Evolutionary conservation across 1,284 basidiomycete genomes (phyloP), one percentile per base, ranked within the genome.

Genomic region (Ceratobasidium sp.): DNA sequence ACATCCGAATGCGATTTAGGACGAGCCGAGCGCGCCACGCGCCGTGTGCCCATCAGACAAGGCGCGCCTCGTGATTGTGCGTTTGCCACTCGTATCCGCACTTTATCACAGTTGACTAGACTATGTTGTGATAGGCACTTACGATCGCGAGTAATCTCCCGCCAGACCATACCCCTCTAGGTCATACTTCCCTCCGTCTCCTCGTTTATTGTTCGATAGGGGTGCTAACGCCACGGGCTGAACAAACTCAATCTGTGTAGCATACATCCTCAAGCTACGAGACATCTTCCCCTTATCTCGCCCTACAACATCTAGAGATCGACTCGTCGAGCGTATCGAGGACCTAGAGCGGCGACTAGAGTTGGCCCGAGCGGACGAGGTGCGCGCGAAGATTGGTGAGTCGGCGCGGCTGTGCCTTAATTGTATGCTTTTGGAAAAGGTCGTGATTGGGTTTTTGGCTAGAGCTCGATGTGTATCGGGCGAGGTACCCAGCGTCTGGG

Each of bases 11-110:
- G 35, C 35, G 35, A 38, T 38, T 11, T 38, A 38, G 35, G 35
- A 5, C 16, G 8, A 23, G 52, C 52, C 52, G 2, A 21, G 8
- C 52, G 55, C 55, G 32, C 55, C 30, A 35, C 55, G 13, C 35
- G 35, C 35, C 16, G 18, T 47, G 28, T 57, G 52, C 47, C 16
- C 41, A 13, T 58, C 66, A 13, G 66, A 69, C 54, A 69, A 69
- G 66, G 66, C 66, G 38, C 66, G 66, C 18, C 41, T 69, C 23
- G n/a, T 58, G 52, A 69, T 58, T 13, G 66, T 69, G 28, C 26
- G 66, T 69, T 11, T 11, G 4, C 35, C 4, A 5, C 35, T 11
- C 35, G 6, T 38, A 38, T 38, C 35, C 11, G 11, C 35, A 38
- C 35, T 38, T 11, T 38, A 38, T 38, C 35, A 38, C 4, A 38